A percentile compares a stretch with the other conserved stretches of the same genome.
Conservation (phyloP, 1,139 yeast species). For the Nakaseomyces glabratus region DNA sequence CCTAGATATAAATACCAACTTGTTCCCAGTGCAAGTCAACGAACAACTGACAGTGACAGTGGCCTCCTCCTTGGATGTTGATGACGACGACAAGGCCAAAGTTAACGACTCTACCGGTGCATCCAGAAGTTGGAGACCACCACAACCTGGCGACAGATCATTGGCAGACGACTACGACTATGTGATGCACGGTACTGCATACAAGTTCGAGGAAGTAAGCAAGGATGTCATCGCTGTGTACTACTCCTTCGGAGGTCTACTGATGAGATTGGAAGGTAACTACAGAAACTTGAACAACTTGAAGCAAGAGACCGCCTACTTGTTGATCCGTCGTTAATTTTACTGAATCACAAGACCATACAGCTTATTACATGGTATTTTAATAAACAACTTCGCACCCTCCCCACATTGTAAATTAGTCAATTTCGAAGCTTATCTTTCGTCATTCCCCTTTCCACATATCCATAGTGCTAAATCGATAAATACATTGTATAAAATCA, state of each 20-base stretch:
- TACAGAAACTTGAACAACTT: slow-evolving; percentile 80
- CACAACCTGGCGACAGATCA: slow-evolving; percentile 71
- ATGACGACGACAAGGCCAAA: slow-evolving; percentile 49
- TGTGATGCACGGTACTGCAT: slow-evolving; percentile 97
- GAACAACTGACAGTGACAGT: slow-evolving; percentile 83
- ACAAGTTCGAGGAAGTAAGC: slow-evolving; percentile 82
- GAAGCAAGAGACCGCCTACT: slow-evolving; percentile 90
- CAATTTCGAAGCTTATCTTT: too few relatives aligned
- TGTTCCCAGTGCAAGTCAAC: slow-evolving; percentile 73
- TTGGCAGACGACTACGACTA: slow-evolving; percentile 96
- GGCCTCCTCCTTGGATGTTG: slow-evolving; percentile 61
- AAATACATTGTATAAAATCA: too few relatives aligned
- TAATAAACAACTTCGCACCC: too few relatives aligned
- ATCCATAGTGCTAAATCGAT: too few relatives aligned
- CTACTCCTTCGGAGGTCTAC: slow-evolving; percentile 90
- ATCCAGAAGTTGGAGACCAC: slow-evolving; percentile 73
- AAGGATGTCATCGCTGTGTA: slow-evolving; percentile 70
- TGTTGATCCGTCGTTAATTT: slow-evolving; percentile 57
- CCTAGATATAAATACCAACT: slow-evolving; percentile 83
- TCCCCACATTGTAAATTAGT: too few relatives aligned
- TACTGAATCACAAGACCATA: too few relatives aligned
- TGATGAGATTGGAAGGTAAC: slow-evolving; percentile 91
- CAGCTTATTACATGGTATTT: too few relatives aligned
- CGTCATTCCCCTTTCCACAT: too few relatives aligned
- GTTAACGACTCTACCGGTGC: slow-evolving; percentile 43